Base-by-base conservation (phyloP, 1,284 basidiomycete species). In the Singerocomus inundabilis region DNA sequence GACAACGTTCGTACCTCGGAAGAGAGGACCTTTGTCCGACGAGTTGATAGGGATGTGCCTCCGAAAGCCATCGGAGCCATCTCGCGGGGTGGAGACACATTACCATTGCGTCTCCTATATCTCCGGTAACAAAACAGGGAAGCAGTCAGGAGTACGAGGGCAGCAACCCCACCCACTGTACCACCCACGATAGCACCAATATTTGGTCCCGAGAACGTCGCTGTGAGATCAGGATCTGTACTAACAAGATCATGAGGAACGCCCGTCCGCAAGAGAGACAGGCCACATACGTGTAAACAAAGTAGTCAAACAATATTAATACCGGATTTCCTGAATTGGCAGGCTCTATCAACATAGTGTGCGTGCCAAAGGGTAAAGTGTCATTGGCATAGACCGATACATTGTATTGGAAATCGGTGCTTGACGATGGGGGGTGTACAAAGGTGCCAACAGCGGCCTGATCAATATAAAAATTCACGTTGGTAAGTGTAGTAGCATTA, bases 261-360 rank as follows among this genome's bases (percentile, higher is more conserved):
- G 5, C 7, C 7, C 5, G 13, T 57, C 12, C 1, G 10, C 12
- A 12, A 21, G 6, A 43, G 3, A 16, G 18, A 29, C 12, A 24
- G 12, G 32, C 24, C 2, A 53, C 57, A 1, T 12, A 56, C 57
- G 30, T 57, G 15, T 58, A 58, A 24, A 61, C 35, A 8, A 56
- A 13, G 32, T 60, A 58, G 9, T 58, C 57, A 8, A 60, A 58
- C 8, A 60, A 15, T 2, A 57, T 48, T 24, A 58, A 44, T 21
- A 46, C 24, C 0, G n/a, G 1, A 4, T 28, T n/a, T 10, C 6
- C 25, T 0, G 29, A 4, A 16, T 32, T 24, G 8, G 44, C 15
- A 0, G 60, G 50, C 5, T 29, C 12, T 25, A 61, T 32, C 15
- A 10, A 4, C 46, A 61, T 49, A 9, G 2, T 40, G 25, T 64